Conservation (phyloP, 2,329 filamentous ascomycete genomes). For the Ceratocystis ficicola region DNA sequence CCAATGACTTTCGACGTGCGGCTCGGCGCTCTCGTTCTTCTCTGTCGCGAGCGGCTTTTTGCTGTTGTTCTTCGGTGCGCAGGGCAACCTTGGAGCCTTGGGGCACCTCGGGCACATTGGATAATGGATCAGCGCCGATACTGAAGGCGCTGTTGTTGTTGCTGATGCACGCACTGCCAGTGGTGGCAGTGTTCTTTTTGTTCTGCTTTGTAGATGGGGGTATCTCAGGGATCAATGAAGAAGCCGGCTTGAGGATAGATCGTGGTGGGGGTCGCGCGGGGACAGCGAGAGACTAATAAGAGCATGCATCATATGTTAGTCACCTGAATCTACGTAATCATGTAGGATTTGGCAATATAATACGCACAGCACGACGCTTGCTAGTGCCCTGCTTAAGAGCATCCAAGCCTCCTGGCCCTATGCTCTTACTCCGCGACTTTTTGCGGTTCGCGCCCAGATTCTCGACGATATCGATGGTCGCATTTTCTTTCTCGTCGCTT, state of each 20-base stretch:
- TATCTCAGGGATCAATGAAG: conserved; percentile 51
- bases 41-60: conserved; percentile 54
- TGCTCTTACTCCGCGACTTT: conserved; percentile 87
- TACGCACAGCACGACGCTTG: conserved; percentile 64
- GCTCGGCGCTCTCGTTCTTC: conserved; percentile 68
- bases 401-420: conserved; percentile 83
- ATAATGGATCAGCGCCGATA: conserved; percentile 18
- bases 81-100: conserved; percentile 44
- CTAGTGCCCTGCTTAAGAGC: conserved; percentile 62
- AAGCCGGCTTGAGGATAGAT: conserved; percentile 72
- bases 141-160: conserved; percentile 14
- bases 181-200: conserved; percentile 1
- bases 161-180: not conserved
- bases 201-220: conserved; percentile 33
- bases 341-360: not conserved
- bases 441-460: conserved; percentile 41
- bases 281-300: conserved; percentile 43
- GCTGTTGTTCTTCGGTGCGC: conserved; percentile 58
- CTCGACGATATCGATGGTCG: conserved; percentile 52
- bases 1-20: conserved; percentile 81
- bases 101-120: conserved; percentile 24
- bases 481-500: conserved; percentile 59
- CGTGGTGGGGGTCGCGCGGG: conserved; percentile 41
- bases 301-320: not conserved
- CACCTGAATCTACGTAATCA: not conserved